Evolutionary conservation across 345 rosid genomes (phyloP), one percentile per base, ranked within the genome.

Genomic region (Corchorus olitorius): DNA sequence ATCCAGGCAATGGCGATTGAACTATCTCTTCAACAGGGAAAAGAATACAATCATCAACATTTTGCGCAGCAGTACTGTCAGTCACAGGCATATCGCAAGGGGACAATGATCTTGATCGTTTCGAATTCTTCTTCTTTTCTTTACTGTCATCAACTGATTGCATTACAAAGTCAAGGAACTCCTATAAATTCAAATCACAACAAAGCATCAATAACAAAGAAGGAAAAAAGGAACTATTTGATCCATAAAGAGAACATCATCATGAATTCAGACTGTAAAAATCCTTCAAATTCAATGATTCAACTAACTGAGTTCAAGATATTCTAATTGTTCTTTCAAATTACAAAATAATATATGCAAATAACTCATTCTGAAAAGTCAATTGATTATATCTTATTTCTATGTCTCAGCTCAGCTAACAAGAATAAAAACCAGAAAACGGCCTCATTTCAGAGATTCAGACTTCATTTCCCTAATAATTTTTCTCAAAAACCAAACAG

Each of bases 1-100:
- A 96, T 76, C 99, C 99, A 0, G 99, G 99, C 83, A 96, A 83
- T 1, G 99, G 99, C 10, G 93, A 86, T 74, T 88, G 97, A 65
- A 96, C 93, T 76, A 93, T 93, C 81, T 93, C 93, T 83, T 93
- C 94, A 4, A 93, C 83, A 5, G 91, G 84, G 76, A 92, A 92
- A 80, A 78, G 53, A 80, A 75, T 81, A 5, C 86, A 79, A 49
- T 87, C 89, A 59, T 83, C 86, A 8, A 59, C 22, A 73, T 73
- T 78, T 75, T 83, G 92, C 1, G 83, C 65, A 43, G 81, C 73
- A 15, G 79, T 78, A 72, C 59, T 70, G 50, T 92, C 91, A 1
- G 90, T 88, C 75, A 83, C 59, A 41, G 90, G 89, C 92, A 90
- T 92, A 11, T 86, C 66, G 83, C 56, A 39, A 52, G 73, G 55